phyloP scores from a whole-genome alignment of 1,139 yeast species.

The Saccharomyces hybrid region DNA sequence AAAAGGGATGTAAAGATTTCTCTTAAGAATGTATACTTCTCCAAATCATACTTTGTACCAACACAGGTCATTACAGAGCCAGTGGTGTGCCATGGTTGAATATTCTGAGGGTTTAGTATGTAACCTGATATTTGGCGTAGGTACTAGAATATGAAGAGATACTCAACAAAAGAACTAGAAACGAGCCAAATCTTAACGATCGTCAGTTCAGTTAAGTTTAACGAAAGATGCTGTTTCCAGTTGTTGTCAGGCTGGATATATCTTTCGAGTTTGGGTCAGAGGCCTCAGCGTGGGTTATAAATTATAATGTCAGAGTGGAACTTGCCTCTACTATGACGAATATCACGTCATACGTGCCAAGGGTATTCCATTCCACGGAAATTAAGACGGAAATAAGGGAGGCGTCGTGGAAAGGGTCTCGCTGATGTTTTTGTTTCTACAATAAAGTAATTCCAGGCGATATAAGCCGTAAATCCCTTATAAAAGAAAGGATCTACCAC shows the following conservation, averaged over 20 bases:
- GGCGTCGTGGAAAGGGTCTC: neutral
- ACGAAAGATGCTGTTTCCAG: neutral
- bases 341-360: neutral
- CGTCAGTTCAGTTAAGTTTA: neutral
- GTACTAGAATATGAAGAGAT: neutral
- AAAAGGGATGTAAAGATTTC: neutral
- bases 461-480: neutral
- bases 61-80: neutral
- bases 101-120: neutral
- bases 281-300: neutral
- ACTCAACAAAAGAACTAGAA: neutral
- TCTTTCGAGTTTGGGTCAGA: neutral
- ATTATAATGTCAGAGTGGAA: neutral
- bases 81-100: neutral
- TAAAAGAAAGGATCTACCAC: neutral
- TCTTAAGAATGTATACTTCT: neutral
- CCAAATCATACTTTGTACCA: neutral
- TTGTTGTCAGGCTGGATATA: neutral
- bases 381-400: neutral
- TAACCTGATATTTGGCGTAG: neutral
- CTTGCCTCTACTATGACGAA: neutral
- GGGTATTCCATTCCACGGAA: neutral
- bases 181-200: neutral
- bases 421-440: neutral
- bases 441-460: neutral